These are phyloP conservation scores for Aegilops bicornis DNA, from an alignment of 176 grass and related monocot species.

Conservation along the genomic window DNA sequence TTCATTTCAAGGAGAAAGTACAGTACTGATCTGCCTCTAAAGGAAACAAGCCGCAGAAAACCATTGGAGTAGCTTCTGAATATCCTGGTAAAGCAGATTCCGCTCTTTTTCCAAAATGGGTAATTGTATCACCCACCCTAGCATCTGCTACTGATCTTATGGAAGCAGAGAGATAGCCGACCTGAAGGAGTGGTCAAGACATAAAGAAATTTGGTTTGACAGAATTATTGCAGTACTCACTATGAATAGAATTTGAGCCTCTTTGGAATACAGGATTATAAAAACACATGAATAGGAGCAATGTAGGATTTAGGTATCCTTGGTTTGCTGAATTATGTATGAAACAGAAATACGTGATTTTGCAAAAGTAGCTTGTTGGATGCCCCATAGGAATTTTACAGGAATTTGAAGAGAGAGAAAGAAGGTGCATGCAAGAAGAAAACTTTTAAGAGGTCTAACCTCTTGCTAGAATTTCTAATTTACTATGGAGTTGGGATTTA, in stretches of 20 bases:
- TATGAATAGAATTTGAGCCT: neutral
- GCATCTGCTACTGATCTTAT: conserved; percentile 97
- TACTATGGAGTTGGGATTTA: neutral
- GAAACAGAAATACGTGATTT: neutral
- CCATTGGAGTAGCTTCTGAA: conserved; percentile 89
- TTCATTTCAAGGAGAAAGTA: conserved; percentile 33
- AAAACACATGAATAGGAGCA: neutral
- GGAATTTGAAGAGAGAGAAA: conserved; percentile 1
- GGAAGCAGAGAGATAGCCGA: conserved; percentile 97
- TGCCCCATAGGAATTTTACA: neutral
- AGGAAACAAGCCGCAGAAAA: conserved; percentile 95
- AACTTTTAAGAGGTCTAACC: neutral
- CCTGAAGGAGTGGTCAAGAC: conserved; percentile 41
- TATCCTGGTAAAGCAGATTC: conserved; percentile 81
- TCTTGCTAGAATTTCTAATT: neutral
- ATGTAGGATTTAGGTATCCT: neutral
- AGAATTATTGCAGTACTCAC: neutral
- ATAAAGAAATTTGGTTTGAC: conserved; percentile 21
- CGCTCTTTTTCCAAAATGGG: conserved; percentile 72
- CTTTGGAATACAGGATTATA: neutral
- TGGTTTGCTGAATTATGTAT: neutral
- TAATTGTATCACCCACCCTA: conserved; percentile 92
- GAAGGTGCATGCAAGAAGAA: neutral
- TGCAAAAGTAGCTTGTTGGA: neutral
- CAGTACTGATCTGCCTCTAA: conserved; percentile 92